A percentile compares a stretch with the other conserved stretches of the same genome.
phyloP scores from a whole-genome alignment of 805 yeast genomes.

The Monosporozyma yasuniensis region DNA sequence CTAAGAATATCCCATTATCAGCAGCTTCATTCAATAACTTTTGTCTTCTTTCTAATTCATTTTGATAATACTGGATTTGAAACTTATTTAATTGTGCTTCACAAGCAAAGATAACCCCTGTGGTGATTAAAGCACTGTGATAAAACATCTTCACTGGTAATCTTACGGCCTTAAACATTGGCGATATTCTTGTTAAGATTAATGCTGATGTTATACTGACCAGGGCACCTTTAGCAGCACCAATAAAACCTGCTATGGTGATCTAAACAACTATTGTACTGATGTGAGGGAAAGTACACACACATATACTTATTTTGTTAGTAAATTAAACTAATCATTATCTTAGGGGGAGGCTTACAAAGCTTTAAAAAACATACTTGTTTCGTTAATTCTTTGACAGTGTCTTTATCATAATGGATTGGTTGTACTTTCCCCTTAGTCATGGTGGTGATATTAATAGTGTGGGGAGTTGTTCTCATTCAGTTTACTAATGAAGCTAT shows the following conservation, averaged over 20 bases:
- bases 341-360: not conserved
- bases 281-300: not conserved
- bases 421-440: constrained; percentile 25
- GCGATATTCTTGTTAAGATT: constrained; percentile 29
- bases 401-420: constrained; percentile 32
- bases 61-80: constrained; percentile 28
- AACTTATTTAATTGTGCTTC: constrained; percentile 33
- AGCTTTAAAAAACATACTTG: constrained; percentile 28
- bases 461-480: no score
- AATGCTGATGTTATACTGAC: constrained; percentile 31
- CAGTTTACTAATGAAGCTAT: no score
- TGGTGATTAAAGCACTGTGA: constrained; percentile 35
- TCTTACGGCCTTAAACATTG: constrained; percentile 33
- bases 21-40: constrained; percentile 37
- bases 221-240: constrained; percentile 36
- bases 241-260: constrained; percentile 32
- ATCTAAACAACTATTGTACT: constrained; percentile 23
- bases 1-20: constrained; percentile 36
- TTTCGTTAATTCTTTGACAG: constrained; percentile 29
- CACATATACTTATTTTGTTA: constrained; percentile 5
- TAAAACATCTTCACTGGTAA: constrained; percentile 35
- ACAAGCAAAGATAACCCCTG: constrained; percentile 36
- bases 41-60: constrained; percentile 31
- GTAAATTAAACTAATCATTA: constrained; percentile 3
- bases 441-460: constrained; percentile 8